These are phyloP conservation scores for Dendrocalamus latiflorus DNA, from an alignment of 202 grass and related monocot species.

Conservation along the genomic window DNA sequence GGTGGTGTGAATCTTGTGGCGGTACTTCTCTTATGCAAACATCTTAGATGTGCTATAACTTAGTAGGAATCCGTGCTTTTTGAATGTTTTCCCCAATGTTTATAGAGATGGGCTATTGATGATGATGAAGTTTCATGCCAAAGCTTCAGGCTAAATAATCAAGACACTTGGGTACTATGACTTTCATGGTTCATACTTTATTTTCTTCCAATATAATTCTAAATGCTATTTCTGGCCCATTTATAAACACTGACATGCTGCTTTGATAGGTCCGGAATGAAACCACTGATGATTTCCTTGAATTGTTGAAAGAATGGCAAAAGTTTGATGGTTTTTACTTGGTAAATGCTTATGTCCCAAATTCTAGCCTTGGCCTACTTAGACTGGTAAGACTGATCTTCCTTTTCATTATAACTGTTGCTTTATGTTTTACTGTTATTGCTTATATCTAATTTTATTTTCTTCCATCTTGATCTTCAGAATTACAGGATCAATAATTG, in stretches of 20 bases:
- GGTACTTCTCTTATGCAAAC: constrained; percentile 40
- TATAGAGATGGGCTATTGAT: constrained; percentile 91
- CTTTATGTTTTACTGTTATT: background rate
- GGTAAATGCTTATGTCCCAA: constrained; percentile 61
- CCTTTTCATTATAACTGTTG: background rate
- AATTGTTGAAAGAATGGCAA: constrained; percentile 75
- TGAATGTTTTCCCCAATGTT: constrained; percentile 17
- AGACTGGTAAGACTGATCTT: constrained; percentile 42
- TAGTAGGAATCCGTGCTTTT: constrained; percentile 20
- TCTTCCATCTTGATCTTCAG: constrained; percentile 40
- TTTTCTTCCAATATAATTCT: constrained; percentile 8
- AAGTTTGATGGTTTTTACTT: constrained; percentile 77
- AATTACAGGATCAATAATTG: constrained; percentile 46
- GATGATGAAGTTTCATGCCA: constrained; percentile 59
- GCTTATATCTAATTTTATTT: background rate
- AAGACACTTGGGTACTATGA: constrained; percentile 60
- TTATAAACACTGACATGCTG: constrained; percentile 20
- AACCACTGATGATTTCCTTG: constrained; percentile 72
- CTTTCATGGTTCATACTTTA: constrained; percentile 8
- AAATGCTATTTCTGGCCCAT: constrained; percentile 23
- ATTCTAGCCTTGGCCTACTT: constrained; percentile 48
- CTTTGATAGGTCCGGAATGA: constrained; percentile 74
- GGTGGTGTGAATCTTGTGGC: constrained; percentile 71
- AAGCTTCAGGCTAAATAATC: constrained; percentile 83
- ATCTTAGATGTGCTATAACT: constrained; percentile 23